Base-by-base conservation (phyloP, 768 basidiomycete species). In the Suillus discolor region DNA sequence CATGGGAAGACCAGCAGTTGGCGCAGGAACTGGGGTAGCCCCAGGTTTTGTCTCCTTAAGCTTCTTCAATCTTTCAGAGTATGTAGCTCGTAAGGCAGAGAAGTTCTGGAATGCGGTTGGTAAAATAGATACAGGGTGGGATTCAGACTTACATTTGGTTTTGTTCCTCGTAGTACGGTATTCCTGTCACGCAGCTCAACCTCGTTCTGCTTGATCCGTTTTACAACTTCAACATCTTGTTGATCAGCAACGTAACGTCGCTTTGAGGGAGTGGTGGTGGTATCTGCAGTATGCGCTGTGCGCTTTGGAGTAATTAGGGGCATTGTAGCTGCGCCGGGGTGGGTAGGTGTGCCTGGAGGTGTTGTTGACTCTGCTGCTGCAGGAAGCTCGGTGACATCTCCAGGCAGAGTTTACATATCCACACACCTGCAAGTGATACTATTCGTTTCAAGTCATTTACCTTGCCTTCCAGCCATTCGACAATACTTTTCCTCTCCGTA, bases 171-270 rank as follows among this genome's bases (percentile, higher is more conserved):
- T 15, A 99, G 77, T 1, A 96, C 92, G 0, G 91, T 89, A 67
- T 87, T 96, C 61, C 94, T 83, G 75, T 97, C 93, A 62, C 85
- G 82, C 20, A 96, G 82, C 75, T 95, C 91, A n/a, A 93, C 82
- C 70, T 94, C 91, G 64, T 85, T 87, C 73, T 81, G 80, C 72
- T 71, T 75, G 66, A 97, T 94, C 72, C 88, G 90, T 80, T 96
- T 97, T 65, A 97, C 96, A 25, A 90, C 84, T 60, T 95, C 95
- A 3, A 87, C 77, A 73, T 98, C 97, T 28, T 85, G 85, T 0
- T 83, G 70, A 75, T 98, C 92, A 0, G 92, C 81, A 16, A 91
- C 87, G 71, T 97, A 96, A 38, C 89, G 85, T 62, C 91, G 82
- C 77, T 96, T 97, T 23, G 82, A 70, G 11, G 87, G 83, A 0